Base-by-base conservation (phyloP, 140 eudicot genomes). In the Senecio squalidus region DNA sequence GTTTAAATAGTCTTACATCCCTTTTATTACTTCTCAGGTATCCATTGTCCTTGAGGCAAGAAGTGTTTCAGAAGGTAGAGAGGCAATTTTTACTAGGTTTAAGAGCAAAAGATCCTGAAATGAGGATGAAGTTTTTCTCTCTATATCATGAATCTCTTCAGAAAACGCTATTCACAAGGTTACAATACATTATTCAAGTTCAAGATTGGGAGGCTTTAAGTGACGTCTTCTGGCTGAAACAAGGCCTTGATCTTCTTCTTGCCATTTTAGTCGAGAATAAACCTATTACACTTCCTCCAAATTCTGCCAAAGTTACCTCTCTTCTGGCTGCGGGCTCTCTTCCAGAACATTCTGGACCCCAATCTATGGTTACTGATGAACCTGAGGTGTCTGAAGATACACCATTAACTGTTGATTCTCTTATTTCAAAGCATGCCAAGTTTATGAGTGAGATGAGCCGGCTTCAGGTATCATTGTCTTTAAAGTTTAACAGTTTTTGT, bases 141-240 rank as follows among this genome's bases (percentile, higher is more conserved):
- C 88, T 88, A 18, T 93, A 93, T 58, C 99, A 93, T n/a, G 99
- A 93, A 55, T 84, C 97, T 28, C 91, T 93, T 26, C 95, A 81
- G 66, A 93, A 85, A 81, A 84, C 94, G 15, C 69, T 93, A 33
- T 93, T 88, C 77, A 76, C 87, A 31, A 76, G 99, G 78, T 61
- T 93, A 76, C 99, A 93, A 33, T 93, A 93, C 75, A 88, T 93
- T 17, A 93, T 88, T 44, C 97, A 93, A 71, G 66, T 78, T 60
- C 99, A 93, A 73, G 97, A 88, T 18, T 93, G 99, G 99, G 97
- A 93, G 63, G 97, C 99, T 77, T 69, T 93, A 60, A 80, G 97
- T 62, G 99, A 93, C 65, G 99, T 88, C 31, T 93, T 93, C 61
- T 93, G 99, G 99, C 90, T 93, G 20, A 93, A 93, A 73, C 99